phyloP scores from a whole-genome alignment of 108 stramenopile genomes.

The Skeletonema costatum region DNA sequence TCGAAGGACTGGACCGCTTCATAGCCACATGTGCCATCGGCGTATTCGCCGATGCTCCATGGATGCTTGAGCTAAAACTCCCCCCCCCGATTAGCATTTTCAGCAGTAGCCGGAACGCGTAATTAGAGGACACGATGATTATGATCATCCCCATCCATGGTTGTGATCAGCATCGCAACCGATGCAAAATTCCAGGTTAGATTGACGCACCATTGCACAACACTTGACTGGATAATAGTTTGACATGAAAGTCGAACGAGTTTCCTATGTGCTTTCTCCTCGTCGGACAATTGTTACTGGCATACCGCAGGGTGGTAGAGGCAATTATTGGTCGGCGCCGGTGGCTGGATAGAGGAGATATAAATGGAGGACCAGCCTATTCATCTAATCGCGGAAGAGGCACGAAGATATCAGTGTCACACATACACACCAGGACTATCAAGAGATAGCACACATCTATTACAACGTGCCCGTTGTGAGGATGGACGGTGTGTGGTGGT shows the following conservation, averaged over 20 bases:
- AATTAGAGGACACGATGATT: constrained; percentile 28
- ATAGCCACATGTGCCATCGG: too few relatives aligned
- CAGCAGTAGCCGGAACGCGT: constrained; percentile 30
- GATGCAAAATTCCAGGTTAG: constrained; percentile 54
- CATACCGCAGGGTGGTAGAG: background rate
- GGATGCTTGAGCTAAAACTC: too few relatives aligned
- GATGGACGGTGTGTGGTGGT: background rate
- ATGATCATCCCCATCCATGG: background rate
- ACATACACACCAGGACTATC: background rate
- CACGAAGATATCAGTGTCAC: background rate
- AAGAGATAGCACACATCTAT: too few relatives aligned
- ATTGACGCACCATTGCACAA: constrained; percentile 43
- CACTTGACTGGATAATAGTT: constrained; percentile 47
- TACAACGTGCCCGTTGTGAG: too few relatives aligned
- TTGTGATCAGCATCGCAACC: background rate
- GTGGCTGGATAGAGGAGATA: background rate
- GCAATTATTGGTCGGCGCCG: background rate
- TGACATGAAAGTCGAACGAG: constrained; percentile 53
- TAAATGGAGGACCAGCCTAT: constrained; percentile 1
- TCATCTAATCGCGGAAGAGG: background rate
- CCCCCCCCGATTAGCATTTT: too few relatives aligned
- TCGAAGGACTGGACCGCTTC: constrained; percentile 59
- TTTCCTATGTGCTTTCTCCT: constrained; percentile 12
- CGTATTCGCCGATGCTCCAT: too few relatives aligned
- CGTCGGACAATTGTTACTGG: background rate